Conservation (phyloP, 768 basidiomycete species). For the Leccinum subtestaceum region DNA sequence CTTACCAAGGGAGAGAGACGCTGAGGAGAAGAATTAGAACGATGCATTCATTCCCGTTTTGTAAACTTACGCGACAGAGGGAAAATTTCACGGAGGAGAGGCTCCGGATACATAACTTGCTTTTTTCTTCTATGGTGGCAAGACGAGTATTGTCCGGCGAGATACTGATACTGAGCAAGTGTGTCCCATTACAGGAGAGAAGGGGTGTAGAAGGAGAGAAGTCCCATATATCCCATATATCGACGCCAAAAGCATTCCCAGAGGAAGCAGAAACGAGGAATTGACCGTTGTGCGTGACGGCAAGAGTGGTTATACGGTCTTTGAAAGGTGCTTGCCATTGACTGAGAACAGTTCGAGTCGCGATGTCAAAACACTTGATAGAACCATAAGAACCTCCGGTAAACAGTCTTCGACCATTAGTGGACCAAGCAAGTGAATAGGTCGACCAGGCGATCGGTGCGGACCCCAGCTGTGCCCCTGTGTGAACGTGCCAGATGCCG, state of each 20-base stretch:
- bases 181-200: background rate
- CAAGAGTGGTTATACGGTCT: constrained; percentile 10
- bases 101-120: background rate
- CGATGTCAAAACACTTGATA: constrained; percentile 11
- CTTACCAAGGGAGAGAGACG: background rate
- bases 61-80: constrained; percentile 5
- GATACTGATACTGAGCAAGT: background rate
- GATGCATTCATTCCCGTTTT: background rate
- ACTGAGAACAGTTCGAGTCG: background rate
- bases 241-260: background rate
- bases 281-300: background rate
- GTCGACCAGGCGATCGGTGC: background rate
- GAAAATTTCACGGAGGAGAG: background rate
- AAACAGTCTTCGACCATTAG: constrained; percentile 14
- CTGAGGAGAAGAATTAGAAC: constrained; percentile 3
- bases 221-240: constrained; percentile 14
- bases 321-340: background rate
- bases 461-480: constrained; percentile 5
- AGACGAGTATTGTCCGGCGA: constrained; percentile 9
- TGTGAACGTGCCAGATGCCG: constrained; percentile 14
- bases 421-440: constrained; percentile 17
- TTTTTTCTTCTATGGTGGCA: background rate
- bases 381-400: constrained; percentile 9
- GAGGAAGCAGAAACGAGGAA: constrained; percentile 13
- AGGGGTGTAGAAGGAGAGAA: background rate